These are phyloP conservation scores for Chytriomyces confervae DNA, from an alignment of 192 early-diverging fungal genomes.

Conservation along the genomic window DNA sequence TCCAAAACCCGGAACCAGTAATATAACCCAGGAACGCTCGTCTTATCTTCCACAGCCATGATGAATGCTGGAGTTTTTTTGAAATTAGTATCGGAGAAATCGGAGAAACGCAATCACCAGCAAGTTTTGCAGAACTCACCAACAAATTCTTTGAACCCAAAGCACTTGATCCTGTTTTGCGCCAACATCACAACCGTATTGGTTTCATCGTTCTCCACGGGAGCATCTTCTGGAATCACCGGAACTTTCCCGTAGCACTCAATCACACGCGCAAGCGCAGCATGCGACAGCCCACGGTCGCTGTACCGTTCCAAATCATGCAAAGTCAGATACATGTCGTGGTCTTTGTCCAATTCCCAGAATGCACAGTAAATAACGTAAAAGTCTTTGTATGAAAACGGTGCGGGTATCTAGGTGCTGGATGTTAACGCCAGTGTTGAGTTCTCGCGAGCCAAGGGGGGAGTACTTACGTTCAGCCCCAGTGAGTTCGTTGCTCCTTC, in stretches of 20 bases:
- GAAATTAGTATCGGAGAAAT: not conserved
- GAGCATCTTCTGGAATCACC: constrained; percentile 58
- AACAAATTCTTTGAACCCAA: constrained; percentile 82
- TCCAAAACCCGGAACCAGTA: constrained; percentile 93
- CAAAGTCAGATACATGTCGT: constrained; percentile 70
- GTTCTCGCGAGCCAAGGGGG: too few species aligned
- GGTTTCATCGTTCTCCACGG: constrained; percentile 3
- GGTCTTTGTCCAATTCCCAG: constrained; percentile 87
- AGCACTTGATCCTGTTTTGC: constrained; percentile 35
- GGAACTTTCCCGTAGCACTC: constrained; percentile 48
- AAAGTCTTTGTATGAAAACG: constrained; percentile 94
- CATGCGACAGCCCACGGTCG: constrained; percentile 67
- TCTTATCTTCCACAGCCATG: constrained; percentile 80
- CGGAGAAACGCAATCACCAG: too few species aligned
- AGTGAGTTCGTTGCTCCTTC: constrained; percentile 47
- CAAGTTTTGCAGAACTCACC: constrained; percentile 40
- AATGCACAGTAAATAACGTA: constrained; percentile 95
- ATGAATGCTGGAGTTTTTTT: constrained; percentile 56
- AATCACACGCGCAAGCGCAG: constrained; percentile 78
- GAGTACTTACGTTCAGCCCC: not conserved
- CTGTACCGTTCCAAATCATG: constrained; percentile 61
- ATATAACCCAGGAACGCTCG: constrained; percentile 62
- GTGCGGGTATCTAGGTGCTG: constrained; percentile 66
- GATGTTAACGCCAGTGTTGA: constrained; percentile 65
- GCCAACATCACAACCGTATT: constrained; percentile 24